Evolutionary conservation across 257 asterid genomes (phyloP), one percentile per base, ranked within the genome.

Genomic region (Ilex asprella): DNA sequence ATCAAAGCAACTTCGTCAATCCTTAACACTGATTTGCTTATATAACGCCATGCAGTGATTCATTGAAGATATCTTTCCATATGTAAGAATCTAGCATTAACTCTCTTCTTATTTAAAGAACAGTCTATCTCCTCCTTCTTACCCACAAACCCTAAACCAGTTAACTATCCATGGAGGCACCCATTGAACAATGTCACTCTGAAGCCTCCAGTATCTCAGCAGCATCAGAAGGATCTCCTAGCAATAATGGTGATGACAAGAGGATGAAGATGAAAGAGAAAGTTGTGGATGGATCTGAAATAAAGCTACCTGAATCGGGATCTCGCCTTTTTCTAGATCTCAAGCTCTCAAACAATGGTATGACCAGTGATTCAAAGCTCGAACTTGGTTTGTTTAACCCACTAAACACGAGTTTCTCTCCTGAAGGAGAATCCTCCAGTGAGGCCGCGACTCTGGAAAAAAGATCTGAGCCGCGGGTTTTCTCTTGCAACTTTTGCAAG

Each of bases 401-500:
- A 10, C 39, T 75, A 0, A 72, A 65, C 10, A 8, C 30, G 39
- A 61, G 21, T 46, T 43, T 55, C 4, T 16, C 73, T 21, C 58
- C 16, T 0, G 57, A 61, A 0, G 56, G 47, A 3, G 77, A 74
- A n/a, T 64, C 76, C 10, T 62, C 81, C 5, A 64, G 61, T 2
- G 82, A 66, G 49, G 79, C 66, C 2, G 39, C 50, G 11, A 71
- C 30, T 13, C 47, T 61, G 2, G 7, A 30, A 16, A 75, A 31
- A 46, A 51, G 60, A 85, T 21, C 27, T 21, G 27, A 21, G 27
- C 27, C 27, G 27, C 27, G 62, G 51, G 73, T 74, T 4, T 82
- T 84, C 75, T 62, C 85, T 1, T 87, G 95, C 60, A 74, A 16
- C 60, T 82, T 73, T 16, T 87, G 95, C 55, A 75, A 78, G 70